Conservation (phyloP, 2,329 filamentous ascomycete species). For the Microcyclospora pomicola region DNA sequence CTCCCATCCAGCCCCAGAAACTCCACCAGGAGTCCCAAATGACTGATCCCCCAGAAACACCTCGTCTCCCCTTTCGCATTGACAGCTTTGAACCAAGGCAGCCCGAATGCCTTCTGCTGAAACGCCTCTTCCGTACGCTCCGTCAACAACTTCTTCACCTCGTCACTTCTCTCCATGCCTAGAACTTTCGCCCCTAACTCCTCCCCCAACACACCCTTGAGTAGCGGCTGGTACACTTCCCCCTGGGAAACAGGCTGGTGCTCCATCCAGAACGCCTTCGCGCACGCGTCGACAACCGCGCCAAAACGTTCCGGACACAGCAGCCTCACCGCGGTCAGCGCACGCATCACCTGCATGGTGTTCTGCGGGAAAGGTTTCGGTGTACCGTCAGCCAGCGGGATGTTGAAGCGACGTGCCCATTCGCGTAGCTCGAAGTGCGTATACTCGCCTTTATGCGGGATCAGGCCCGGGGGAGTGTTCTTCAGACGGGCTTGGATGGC, state of each 20-base stretch:
- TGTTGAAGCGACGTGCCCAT: constrained; percentile 39
- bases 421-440: constrained; percentile 39
- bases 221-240: constrained; percentile 30
- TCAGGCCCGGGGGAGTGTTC: constrained; percentile 40
- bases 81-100: constrained; percentile 46
- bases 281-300: too few species aligned
- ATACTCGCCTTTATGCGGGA: constrained; percentile 50
- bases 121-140: constrained; percentile 40
- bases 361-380: constrained; percentile 41
- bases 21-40: constrained; percentile 31
- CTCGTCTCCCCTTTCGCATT: constrained; percentile 41
- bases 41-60: constrained; percentile 47
- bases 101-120: constrained; percentile 42
- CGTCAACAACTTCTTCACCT: constrained; percentile 34
- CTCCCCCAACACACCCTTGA: constrained; percentile 33
- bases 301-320: constrained; percentile 22
- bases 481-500: constrained; percentile 44
- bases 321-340: constrained; percentile 34
- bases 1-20: neutral
- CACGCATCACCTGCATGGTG: constrained; percentile 39
- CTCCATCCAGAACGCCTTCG: constrained; percentile 40
- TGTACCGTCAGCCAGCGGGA: constrained; percentile 34
- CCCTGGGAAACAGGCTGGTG: constrained; percentile 31
- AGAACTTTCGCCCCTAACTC: constrained; percentile 29
- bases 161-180: constrained; percentile 20